A percentile compares a stretch with the other conserved stretches of the same genome.
phyloP scores from a whole-genome alignment of 2,329 filamentous ascomycete species.

The Xylaria polymorpha region DNA sequence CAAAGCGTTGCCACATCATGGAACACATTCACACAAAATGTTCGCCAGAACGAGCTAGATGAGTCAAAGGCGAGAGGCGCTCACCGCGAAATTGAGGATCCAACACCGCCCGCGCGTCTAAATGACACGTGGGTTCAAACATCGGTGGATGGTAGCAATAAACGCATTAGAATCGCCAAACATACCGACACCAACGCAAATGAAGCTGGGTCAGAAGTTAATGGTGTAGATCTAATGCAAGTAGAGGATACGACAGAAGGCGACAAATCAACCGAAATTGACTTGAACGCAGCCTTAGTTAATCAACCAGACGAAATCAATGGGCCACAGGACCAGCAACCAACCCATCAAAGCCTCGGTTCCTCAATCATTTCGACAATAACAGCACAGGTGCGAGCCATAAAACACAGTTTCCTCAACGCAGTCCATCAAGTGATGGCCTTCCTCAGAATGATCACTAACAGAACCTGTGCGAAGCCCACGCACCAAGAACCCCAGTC shows the following conservation, averaged over 20 bases:
- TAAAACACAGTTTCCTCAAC: conserved; percentile 35
- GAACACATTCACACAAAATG: conserved; percentile 44
- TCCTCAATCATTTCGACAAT: conserved; percentile 37
- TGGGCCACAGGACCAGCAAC: conserved; percentile 12
- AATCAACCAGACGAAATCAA: conserved; percentile 12
- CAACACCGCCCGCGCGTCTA: conserved; percentile 44
- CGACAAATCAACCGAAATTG: conserved; percentile 6
- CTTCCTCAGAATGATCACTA: conserved; percentile 40
- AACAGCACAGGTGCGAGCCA: conserved; percentile 46
- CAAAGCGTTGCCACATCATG: conserved; percentile 40
- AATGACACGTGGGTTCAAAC: conserved; percentile 57
- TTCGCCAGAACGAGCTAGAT: conserved; percentile 43
- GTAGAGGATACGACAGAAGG: conserved; percentile 1
- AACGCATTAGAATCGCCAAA: conserved; percentile 55
- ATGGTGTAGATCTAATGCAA: conserved; percentile 32
- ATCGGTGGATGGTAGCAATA: conserved; percentile 53
- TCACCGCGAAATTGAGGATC: conserved; percentile 46
- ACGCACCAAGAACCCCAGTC: conserved; percentile 23
- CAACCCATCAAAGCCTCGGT: conserved; percentile 17
- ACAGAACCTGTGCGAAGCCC: conserved; percentile 41
- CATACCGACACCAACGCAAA: conserved; percentile 33
- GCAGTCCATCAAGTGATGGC: conserved; percentile 39
- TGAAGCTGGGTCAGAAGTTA: conserved; percentile 16
- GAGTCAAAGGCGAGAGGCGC: conserved; percentile 45
- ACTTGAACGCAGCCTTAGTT: conserved; percentile 15